Base-by-base conservation (phyloP, 176 grass and related monocot species). In the Ensete glaucum region DNA sequence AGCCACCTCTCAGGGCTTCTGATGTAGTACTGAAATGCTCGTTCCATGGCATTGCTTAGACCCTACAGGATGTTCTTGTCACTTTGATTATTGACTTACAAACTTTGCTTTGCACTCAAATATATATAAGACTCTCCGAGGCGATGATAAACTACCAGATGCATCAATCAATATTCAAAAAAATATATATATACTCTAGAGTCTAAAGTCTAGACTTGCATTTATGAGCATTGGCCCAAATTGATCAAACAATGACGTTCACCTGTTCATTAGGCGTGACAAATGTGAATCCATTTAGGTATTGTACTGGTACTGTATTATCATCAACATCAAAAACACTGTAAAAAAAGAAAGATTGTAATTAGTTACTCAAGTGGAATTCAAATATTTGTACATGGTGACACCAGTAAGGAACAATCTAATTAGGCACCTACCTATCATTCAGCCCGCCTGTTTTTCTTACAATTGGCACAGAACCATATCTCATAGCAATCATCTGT, bases 401-500 rank as follows among this genome's bases (percentile, higher is more conserved):
- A 51, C 9, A 78, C 54, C 69, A 19, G 54, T 11, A 43, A 9
- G 22, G 2, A 51, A 73, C 15, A 52, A 68, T 64, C 64, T 63
- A 13, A 27, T 86, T 3, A 74, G 11, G 51, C 15, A 14, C 59
- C 48, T 73, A 97, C 94, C 94, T 97, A 75, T 97, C 94, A 82
- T 91, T 93, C 80, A 97, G 65, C 68, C 94, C 94, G 75, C 94
- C 94, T 57, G 88, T 98, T 89, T 85, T 91, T 25, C 94, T 89
- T 83, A 86, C 94, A 78, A 98, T 75, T 54, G 94, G 94, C 67
- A 98, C 90, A 65, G 90, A 91, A 77, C 94, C 94, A 78, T 98
- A 98, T 79, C 86, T 80, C 94, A 98, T 98, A 49, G 94, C 88
- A 89, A 98, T 93, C 94, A 98, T 93, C 94, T 98, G 60, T 52